Base-by-base conservation (phyloP, 805 yeast genomes). In the Myxozyma melibiosi region DNA sequence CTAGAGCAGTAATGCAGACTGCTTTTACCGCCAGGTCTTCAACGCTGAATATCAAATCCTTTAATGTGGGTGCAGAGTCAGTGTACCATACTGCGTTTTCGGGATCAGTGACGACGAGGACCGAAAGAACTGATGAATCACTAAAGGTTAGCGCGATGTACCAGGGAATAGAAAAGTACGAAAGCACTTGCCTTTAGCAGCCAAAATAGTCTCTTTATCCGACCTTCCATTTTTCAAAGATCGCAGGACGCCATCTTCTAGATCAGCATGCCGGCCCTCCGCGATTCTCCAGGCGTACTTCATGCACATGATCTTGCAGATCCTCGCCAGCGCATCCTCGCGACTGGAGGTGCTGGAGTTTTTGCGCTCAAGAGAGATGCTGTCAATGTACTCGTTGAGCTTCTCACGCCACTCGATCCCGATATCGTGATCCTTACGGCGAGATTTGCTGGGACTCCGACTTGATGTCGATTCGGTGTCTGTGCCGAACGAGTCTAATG, bases 21-120 rank as follows among this genome's bases (percentile, higher is more conserved):
- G 51, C 55, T 28, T 58, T 58, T n/a, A 40, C 37, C 13, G 33
- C 20, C 3, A 54, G 39, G 14, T 40, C 40, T 18, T 51, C 60
- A 16, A 16, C 24, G 37, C 49, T 35, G 45, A 16, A 31, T 25
- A 55, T 47, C 31, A 51, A 35, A 14, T 11, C 25, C 33, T 46
- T 57, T 9, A 55, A 37, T 27, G 53, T 13, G 4, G 57, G 28
- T 2, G 33, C 25, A n/a, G 53, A 31, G n/a, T 20, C 31, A 4
- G 41, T 34, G 20, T 25, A 48, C 51, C 51, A 53, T 3, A 18
- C 45, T 14, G 41, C 56, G 16, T 61, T 47, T 22, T 49, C 64
- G 4, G 62, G 62, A 39, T 58, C 63, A 5, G 64, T 61, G n/a
- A 58, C 40, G 20, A 57, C 63, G 2, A 55, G 38, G 4, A 58